Conservation (phyloP, 2,329 filamentous ascomycete genomes). For the Microcera coccophila region DNA sequence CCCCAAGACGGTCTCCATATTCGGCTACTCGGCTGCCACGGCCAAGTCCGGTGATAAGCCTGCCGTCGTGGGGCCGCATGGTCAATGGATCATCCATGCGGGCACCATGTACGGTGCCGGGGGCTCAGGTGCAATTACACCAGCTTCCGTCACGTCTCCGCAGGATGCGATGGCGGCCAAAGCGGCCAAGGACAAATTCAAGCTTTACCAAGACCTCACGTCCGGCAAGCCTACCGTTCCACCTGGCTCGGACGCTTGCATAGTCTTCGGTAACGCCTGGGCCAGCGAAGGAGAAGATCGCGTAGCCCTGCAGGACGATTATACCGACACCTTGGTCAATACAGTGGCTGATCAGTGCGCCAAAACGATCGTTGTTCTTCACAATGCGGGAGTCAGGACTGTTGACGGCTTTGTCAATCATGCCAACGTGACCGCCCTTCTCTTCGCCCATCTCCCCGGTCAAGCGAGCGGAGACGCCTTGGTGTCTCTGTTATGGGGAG, state of each 20-base stretch:
- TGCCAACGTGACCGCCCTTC: slow-evolving; percentile 61
- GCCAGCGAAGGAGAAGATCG: slow-evolving; percentile 59
- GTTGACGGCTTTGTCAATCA: slow-evolving; percentile 62
- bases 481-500: slow-evolving; percentile 64
- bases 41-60: slow-evolving; percentile 37
- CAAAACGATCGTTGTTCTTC: slow-evolving; percentile 63
- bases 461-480: slow-evolving; percentile 67
- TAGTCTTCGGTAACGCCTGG: slow-evolving; percentile 60
- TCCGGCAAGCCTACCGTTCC: not conserved
- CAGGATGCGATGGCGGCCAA: slow-evolving; percentile 33
- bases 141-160: slow-evolving; percentile 36
- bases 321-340: not conserved
- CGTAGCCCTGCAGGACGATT: not conserved
- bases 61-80: slow-evolving; percentile 59
- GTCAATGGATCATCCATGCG: slow-evolving; percentile 28
- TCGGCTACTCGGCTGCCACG: slow-evolving; percentile 33
- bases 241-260: not conserved
- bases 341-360: slow-evolving; percentile 52
- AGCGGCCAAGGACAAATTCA: not conserved
- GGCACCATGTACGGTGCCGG: slow-evolving; percentile 57
- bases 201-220: not conserved
- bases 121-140: slow-evolving; percentile 43
- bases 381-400: slow-evolving; percentile 65
- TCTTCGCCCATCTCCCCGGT: slow-evolving; percentile 67
- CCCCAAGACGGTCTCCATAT: slow-evolving; percentile 54